Evolutionary conservation across 192 early-diverging fungal genomes (phyloP).

Genomic region (Cetraspora pellucida): DNA sequence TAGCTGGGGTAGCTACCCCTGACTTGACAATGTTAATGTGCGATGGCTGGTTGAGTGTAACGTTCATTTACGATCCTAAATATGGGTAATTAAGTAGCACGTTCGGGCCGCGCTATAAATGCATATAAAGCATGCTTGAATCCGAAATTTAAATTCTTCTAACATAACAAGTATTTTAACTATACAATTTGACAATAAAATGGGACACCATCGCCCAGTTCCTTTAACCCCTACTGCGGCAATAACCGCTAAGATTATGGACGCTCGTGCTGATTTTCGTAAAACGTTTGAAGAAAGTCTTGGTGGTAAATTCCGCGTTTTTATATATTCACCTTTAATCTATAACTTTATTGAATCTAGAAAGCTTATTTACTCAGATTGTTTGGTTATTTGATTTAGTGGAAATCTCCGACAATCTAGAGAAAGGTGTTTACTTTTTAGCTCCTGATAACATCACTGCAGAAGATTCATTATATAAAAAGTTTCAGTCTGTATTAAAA

Average conservation of each 20-base stretch:
- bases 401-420: constrained; percentile 30
- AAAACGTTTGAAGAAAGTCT: constrained; percentile 28
- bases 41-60: too few relatives aligned
- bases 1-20: too few relatives aligned
- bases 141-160: too few relatives aligned
- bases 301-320: constrained; percentile 11
- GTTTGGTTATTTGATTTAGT: background rate
- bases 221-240: constrained; percentile 24
- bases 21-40: too few relatives aligned
- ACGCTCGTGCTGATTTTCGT: constrained; percentile 22
- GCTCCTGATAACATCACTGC: constrained; percentile 21
- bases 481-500: constrained; percentile 16
- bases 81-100: too few relatives aligned
- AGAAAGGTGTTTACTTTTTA: constrained; percentile 34
- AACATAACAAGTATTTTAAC: too few relatives aligned
- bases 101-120: too few relatives aligned
- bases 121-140: too few relatives aligned
- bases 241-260: constrained; percentile 29
- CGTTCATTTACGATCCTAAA: too few relatives aligned
- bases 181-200: background rate
- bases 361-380: background rate
- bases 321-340: background rate
- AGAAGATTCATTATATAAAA: constrained; percentile 24
- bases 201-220: constrained; percentile 22
- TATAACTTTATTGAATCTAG: background rate